Base-by-base conservation (phyloP, 75 land plant genomes). In the Chamaecyparis obtusa region DNA sequence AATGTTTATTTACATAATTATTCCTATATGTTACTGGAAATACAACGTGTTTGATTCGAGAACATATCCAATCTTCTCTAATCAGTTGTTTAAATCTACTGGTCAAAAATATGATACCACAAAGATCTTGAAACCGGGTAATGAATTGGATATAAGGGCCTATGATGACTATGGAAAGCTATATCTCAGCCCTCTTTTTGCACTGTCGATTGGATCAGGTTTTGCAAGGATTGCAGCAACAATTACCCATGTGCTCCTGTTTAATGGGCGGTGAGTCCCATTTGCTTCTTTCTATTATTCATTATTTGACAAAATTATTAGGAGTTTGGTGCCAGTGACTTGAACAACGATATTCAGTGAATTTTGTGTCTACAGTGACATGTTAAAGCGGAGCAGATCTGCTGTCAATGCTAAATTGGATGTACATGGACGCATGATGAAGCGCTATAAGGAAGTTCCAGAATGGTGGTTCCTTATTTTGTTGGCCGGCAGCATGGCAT, bases 141-240 rank as follows among this genome's bases (percentile, higher is more conserved):
- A 87, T 89, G 92, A 94, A 7, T 91, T 97, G 5, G 89, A 96
- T 81, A 86, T 82, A 69, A 83, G 83, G 41, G 99, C 96, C 9
- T 97, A 96, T 84, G 43, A 97, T 37, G 89, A 86, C 27, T 95
- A 97, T 78, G 92, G 99, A 5, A 91, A 91, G 86, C 88, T 97
- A 69, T 96, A 96, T 60, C 92, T 96, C 56, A 93, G 96, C 85
- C 93, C 95, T 37, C 89, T 96, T 17, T 97, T 96, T 83, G 98
- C 96, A 8, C 88, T 97, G n/a, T 95, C 98, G 1, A 95, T 94
- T 72, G 99, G 97, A 9, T 93, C 95, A 24, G 94, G 97, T 4
- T 97, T 97, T 85, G 98, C 97, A n/a, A 91, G 95, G 39, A 91
- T 97, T 72, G 87, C 96, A 7, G 91, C 99, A n/a, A 96, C 97